Evolutionary conservation across 75 land plant genomes (phyloP), one percentile per base, ranked within the genome.

Genomic region (Adiantum capillusveneris): DNA sequence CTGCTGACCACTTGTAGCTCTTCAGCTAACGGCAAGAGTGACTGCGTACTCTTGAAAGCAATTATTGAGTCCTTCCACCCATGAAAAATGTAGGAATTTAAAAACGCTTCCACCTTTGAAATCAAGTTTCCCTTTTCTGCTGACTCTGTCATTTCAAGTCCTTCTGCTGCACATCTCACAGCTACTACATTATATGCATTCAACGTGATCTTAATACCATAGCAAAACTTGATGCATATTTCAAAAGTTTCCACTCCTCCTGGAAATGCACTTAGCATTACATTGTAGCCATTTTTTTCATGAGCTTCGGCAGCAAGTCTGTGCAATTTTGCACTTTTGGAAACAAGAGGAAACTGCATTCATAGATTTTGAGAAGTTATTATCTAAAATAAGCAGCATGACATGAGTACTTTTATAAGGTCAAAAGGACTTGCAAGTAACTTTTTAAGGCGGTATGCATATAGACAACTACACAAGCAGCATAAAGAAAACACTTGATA

Each of bases 211-310:
- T 77, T 75, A 34, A 88, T 88, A 7, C 94, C 94, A 52, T 88
- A 88, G 65, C 94, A 85, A 64, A 88, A 88, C 63, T 88, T 88
- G 9, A 90, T 87, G 57, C 94, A 88, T 3, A 80, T 18, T 44
- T 84, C 89, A 60, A 88, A 85, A 17, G 79, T 73, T n/a, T 85
- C 89, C 0, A 66, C 24, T 16, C 94, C 90, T 18, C 94, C 89
- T 0, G 90, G 94, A 59, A 88, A 72, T 59, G 82, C 86, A 6
- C 66, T 59, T 11, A 88, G 76, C 26, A 58, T 48, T 50, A 88
- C 58, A 48, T 63, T 13, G 37, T 39, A 50, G 11, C 19, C 34
- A 24, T 59, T 30, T 44, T 43, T 2, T 42, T 66, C 65, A 19
- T 60, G 57, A 50, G 80, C 49, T 24, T 84, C 75, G 17, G 67